Base-by-base conservation (phyloP, 176 grass and related monocot genomes). In the Calamus simplicifolius region DNA sequence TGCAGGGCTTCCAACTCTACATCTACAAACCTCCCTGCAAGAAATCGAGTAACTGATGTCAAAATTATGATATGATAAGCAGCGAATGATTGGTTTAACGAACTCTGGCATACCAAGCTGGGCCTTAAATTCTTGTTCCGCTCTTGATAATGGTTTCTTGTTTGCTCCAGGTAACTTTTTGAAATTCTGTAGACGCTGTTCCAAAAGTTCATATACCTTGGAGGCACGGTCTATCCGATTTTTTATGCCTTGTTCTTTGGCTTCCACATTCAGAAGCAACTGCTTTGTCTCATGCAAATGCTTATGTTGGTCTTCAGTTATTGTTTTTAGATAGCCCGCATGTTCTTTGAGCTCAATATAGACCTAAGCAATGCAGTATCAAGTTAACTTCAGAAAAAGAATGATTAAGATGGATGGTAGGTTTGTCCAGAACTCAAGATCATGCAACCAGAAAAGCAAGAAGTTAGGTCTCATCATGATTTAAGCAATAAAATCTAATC, bases 301-400 rank as follows among this genome's bases (percentile, higher is more conserved):
- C 66, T 85, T 91, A 54, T 88, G 79, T 65, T 97, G 89, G 67
- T 91, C 75, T 38, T 88, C 84, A 16, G 81, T 81, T 73, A 87
- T 72, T 73, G 78, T 78, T 64, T 85, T 85, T 43, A 88, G 59
- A 72, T 85, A 87, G 29, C 75, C 66, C 3, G 73, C 67, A 18
- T 90, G 83, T 65, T 97, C 84, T 68, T 85, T 92, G 58, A 97
- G 84, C 70, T 97, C 93, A 18, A 97, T 76, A 80, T 75, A 91
- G 52, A 91, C 93, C 93, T 97, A 70, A 75, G 30, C 27, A 81
- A 69, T 62, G 10, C 35, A 43, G 35, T 43, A 3, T 43, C 35
- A 43, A 10, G 35, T 43, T 10, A 43, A 43, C 35, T 43, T 43
- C 8, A 43, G 35, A 10, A 43, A 43, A 8, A 13, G 35, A 7